Percentiles rank a stretch among this genome's conserved stretches.
Conservation (phyloP, 2,329 filamentous ascomycete species). For the Sporothrix schenckii region DNA sequence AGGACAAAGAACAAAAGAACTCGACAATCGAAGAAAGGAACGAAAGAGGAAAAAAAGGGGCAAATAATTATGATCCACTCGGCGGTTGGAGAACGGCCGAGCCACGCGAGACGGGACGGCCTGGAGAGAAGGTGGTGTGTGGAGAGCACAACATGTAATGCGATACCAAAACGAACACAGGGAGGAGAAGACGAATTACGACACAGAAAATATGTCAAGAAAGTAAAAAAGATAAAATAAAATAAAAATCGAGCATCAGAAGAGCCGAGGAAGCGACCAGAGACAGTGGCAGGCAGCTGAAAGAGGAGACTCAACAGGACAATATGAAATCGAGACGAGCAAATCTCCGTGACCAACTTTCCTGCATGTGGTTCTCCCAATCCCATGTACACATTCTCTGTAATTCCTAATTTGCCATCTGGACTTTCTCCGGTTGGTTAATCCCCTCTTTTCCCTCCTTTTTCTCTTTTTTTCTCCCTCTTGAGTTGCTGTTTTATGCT, state of each 20-base stretch:
- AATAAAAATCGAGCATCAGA: background rate
- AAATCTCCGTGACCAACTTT: conserved; percentile 4
- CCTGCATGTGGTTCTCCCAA: conserved; percentile 6
- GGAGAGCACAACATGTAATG: conserved; percentile 18
- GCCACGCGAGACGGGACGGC: conserved; percentile 32
- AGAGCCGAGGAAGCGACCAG: conserved; percentile 18
- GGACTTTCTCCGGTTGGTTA: background rate
- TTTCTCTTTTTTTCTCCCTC: background rate
- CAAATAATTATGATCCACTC: conserved; percentile 22
- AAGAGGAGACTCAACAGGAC: conserved; percentile 11
- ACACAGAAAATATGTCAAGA: background rate
- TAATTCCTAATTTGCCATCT: background rate
- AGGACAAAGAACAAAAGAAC: conserved; percentile 5
- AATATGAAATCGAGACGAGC: background rate
- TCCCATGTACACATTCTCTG: background rate
- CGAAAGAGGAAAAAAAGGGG: conserved; percentile 8
- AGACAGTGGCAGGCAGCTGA: conserved; percentile 25
- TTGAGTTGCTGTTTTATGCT: conserved; percentile 27
- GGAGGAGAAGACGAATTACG: background rate
- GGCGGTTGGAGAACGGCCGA: conserved; percentile 30
- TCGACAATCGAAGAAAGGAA: conserved; percentile 16
- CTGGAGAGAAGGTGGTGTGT: conserved; percentile 19
- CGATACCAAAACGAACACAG: background rate
- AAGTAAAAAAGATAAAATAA: background rate
- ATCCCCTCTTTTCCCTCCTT: background rate